A percentile compares a stretch with the other conserved stretches of the same genome.
Evolutionary conservation across 2,329 filamentous ascomycete species (phyloP).

Genomic region (Colletotrichum scovillei): DNA sequence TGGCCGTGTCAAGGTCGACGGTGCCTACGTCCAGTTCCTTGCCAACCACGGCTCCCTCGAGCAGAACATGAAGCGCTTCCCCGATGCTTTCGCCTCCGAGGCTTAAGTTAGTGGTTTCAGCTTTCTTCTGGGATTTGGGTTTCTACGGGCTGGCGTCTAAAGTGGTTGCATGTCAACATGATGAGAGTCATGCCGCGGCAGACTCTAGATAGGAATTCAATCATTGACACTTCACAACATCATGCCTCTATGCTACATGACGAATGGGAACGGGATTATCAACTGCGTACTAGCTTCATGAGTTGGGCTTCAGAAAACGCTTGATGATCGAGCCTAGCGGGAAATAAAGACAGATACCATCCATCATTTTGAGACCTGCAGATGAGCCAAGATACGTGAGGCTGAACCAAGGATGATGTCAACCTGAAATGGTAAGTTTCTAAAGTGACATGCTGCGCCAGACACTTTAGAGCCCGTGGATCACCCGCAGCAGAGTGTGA

Average conservation of each 20-base stretch:
- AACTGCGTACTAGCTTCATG: not conserved
- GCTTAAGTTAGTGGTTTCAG: constrained; percentile 53
- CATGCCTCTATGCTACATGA: not conserved
- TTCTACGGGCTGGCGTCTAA: constrained; percentile 55
- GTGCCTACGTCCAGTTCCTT: constrained; percentile 99
- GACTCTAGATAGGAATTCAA: constrained; percentile 39
- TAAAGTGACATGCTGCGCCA: not conserved
- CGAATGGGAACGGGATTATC: constrained; percentile 1
- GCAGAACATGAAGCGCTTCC: constrained; percentile 94
- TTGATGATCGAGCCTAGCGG: constrained; percentile 6
- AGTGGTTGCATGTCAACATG: constrained; percentile 52
- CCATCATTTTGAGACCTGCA: not conserved
- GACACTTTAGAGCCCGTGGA: constrained; percentile 32
- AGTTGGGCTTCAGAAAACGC: constrained; percentile 1
- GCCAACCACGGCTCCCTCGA: constrained; percentile 89
- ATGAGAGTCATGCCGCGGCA: constrained; percentile 36
- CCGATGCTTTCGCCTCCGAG: constrained; percentile 81
- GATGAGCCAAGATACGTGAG: not conserved
- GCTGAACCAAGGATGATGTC: constrained; percentile 25
- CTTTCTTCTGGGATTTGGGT: constrained; percentile 50
- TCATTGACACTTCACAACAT: constrained; percentile 36
- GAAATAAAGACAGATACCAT: not conserved
- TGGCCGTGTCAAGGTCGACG: constrained; percentile 94
- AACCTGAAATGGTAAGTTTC: constrained; percentile 10
- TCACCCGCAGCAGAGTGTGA: constrained; percentile 20